Conservation (phyloP, 192 early-diverging fungal species). For the Coemansia asiatica region DNA sequence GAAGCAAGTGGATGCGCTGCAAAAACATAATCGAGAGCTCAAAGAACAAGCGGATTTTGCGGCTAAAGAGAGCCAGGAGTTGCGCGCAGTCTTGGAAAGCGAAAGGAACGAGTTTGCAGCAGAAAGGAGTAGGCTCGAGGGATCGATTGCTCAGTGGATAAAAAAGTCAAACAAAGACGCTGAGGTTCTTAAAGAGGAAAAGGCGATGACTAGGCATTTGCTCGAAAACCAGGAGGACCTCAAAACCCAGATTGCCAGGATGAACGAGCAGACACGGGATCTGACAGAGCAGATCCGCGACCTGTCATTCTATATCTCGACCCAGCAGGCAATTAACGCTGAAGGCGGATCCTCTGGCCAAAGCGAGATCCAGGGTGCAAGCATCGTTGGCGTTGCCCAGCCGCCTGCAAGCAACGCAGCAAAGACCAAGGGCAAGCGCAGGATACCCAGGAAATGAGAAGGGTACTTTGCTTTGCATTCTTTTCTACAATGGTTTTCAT, state of each 20-base stretch:
- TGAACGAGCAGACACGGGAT: constrained; percentile 64
- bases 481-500: neutral
- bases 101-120: constrained; percentile 27
- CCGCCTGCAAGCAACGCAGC: constrained; percentile 2
- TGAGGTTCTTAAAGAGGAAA: constrained; percentile 58
- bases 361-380: constrained; percentile 10
- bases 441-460: neutral
- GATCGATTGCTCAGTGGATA: constrained; percentile 57
- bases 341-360: neutral
- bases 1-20: constrained; percentile 34
- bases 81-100: constrained; percentile 31
- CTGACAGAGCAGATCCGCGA: constrained; percentile 88
- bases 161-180: constrained; percentile 72
- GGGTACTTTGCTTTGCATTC: neutral
- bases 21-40: constrained; percentile 14
- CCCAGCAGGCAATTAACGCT: constrained; percentile 53
- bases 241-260: constrained; percentile 56
- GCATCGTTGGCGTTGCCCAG: constrained; percentile 6
- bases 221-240: constrained; percentile 67
- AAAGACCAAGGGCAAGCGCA: constrained; percentile 11
- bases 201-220: constrained; percentile 46
- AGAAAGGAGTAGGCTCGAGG: constrained; percentile 56
- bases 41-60: neutral
- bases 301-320: constrained; percentile 84
- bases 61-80: constrained; percentile 13